Conservation (phyloP, 2,329 filamentous ascomycete species). For the Escovopsis sp. region DNA sequence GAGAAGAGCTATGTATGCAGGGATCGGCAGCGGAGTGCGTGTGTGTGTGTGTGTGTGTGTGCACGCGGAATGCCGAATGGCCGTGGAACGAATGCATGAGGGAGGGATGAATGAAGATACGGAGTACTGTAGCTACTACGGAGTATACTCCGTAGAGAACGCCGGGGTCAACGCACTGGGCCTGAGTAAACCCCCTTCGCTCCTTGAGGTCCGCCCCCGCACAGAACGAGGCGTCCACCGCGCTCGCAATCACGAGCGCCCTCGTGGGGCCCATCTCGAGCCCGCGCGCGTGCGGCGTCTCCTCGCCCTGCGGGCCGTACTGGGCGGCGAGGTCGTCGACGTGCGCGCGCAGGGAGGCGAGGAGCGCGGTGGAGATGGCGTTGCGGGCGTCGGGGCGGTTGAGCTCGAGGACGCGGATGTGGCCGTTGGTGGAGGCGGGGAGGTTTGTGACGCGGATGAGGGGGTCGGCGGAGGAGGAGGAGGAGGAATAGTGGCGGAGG, state of each 20-base stretch:
- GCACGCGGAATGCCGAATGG: too few species aligned
- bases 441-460: constrained; percentile 58
- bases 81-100: too few species aligned
- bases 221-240: constrained; percentile 78
- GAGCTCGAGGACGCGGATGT: constrained; percentile 76
- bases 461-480: constrained; percentile 32
- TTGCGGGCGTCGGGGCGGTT: constrained; percentile 78
- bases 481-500: constrained; percentile 9
- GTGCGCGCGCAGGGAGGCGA: constrained; percentile 55
- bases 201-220: constrained; percentile 93
- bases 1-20: too few species aligned
- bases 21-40: too few species aligned
- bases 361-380: constrained; percentile 68
- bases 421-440: constrained; percentile 62
- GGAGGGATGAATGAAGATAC: too few species aligned
- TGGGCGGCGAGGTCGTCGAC: constrained; percentile 55
- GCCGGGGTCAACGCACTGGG: constrained; percentile 47
- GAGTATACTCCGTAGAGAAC: too few species aligned
- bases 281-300: constrained; percentile 24
- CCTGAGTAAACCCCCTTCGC: constrained; percentile 55
- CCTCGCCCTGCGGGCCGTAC: constrained; percentile 39
- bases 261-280: constrained; percentile 47
- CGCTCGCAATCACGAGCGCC: constrained; percentile 70
- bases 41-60: too few species aligned
- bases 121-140: too few species aligned